Evolutionary conservation across 768 basidiomycete species (phyloP).

Genomic region (Lyophyllum semitale): DNA sequence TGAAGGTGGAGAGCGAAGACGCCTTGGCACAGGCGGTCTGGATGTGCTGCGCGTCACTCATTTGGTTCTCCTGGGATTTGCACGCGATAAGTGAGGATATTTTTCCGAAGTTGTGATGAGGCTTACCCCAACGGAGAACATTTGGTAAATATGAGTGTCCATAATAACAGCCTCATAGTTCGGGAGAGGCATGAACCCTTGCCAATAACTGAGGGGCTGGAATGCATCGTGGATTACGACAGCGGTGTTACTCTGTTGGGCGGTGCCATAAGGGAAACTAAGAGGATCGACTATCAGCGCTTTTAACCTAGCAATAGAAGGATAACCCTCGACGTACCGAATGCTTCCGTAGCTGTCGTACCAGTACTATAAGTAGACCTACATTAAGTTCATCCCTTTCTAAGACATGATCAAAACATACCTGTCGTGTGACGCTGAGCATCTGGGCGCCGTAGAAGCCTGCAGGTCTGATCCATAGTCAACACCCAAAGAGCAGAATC

Average conservation of each 20-base stretch:
- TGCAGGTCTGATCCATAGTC: constrained; percentile 56
- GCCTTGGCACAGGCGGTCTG: constrained; percentile 53
- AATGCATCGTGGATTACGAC: constrained; percentile 80
- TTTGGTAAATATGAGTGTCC: constrained; percentile 81
- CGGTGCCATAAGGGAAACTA: constrained; percentile 36
- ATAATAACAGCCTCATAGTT: constrained; percentile 67
- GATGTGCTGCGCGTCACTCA: constrained; percentile 59
- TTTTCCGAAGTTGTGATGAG: neutral
- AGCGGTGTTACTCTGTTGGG: constrained; percentile 60
- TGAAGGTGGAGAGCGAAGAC: constrained; percentile 48
- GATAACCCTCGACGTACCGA: constrained; percentile 41
- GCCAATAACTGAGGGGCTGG: constrained; percentile 72
- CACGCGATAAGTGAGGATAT: neutral
- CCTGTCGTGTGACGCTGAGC: constrained; percentile 48
- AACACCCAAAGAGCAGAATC: neutral
- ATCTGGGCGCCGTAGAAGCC: constrained; percentile 59
- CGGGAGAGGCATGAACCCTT: constrained; percentile 56
- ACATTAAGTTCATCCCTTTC: constrained; percentile 1
- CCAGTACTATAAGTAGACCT: constrained; percentile 56
- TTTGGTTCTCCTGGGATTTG: constrained; percentile 41
- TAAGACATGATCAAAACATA: constrained; percentile 17
- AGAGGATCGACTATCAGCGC: constrained; percentile 11
- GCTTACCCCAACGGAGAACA: constrained; percentile 63
- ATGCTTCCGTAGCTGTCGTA: constrained; percentile 74
- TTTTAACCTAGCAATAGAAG: neutral